Evolutionary conservation across 306 rosid genomes (phyloP).

Genomic region (Oxytropis ochrocephala): DNA sequence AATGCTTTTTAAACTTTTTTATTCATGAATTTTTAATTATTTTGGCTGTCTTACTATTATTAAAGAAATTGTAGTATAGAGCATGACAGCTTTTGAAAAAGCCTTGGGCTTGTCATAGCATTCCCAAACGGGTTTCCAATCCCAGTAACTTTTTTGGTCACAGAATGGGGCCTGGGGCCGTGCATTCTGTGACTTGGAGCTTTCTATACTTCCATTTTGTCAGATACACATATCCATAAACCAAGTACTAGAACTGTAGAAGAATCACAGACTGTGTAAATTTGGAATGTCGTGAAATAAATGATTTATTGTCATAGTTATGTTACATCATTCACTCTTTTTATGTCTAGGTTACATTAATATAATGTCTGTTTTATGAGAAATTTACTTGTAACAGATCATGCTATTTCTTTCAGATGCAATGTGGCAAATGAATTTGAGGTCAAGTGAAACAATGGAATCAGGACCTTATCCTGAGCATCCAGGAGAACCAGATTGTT

Average conservation of each 20-base stretch:
- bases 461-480: slow-evolving; percentile 90
- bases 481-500: slow-evolving; percentile 90
- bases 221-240: background rate
- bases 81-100: slow-evolving; percentile 19
- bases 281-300: slow-evolving; percentile 8
- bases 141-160: slow-evolving; percentile 2
- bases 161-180: slow-evolving; percentile 1
- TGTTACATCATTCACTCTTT: slow-evolving; percentile 4
- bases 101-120: background rate
- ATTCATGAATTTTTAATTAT: background rate
- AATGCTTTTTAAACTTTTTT: background rate
- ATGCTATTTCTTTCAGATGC: slow-evolving; percentile 52
- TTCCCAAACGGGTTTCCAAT: background rate
- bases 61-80: background rate
- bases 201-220: slow-evolving; percentile 6
- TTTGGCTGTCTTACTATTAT: background rate
- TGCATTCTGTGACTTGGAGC: slow-evolving; percentile 3
- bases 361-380: too few species aligned
- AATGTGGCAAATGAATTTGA: slow-evolving; percentile 89
- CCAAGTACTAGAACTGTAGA: too few species aligned
- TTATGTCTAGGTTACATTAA: background rate
- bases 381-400: slow-evolving; percentile 11
- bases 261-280: background rate
- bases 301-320: background rate
- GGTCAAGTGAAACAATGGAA: slow-evolving; percentile 86